These are phyloP conservation scores for Persicaria tinctoria DNA, from an alignment of 148 eudicot genomes.

Conservation along the genomic window DNA sequence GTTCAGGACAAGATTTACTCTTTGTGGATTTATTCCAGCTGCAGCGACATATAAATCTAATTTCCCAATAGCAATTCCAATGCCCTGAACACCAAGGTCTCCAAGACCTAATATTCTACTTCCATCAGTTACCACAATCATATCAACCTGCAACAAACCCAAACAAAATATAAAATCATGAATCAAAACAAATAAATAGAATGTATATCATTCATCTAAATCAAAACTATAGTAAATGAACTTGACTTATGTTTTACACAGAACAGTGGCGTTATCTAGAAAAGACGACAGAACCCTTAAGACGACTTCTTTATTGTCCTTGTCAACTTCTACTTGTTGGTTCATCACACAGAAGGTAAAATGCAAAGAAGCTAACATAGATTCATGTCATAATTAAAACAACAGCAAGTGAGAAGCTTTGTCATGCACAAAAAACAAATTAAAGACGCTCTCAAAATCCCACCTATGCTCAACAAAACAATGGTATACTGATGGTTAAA, in stretches of 20 bases:
- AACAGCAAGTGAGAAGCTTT: too few species aligned
- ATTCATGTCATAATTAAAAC: too few species aligned
- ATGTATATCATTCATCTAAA: neutral
- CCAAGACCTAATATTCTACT: constrained; percentile 98
- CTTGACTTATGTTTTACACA: too few species aligned
- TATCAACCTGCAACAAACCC: constrained; percentile 71
- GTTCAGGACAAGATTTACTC: constrained; percentile 35
- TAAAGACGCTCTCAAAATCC: neutral
- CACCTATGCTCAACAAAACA: neutral
- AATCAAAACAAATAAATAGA: neutral
- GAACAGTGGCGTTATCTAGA: too few species aligned
- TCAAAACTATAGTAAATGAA: too few species aligned
- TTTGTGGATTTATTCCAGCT: constrained; percentile 98
- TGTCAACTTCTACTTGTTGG: too few species aligned
- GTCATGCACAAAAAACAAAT: too few species aligned
- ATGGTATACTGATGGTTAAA: neutral
- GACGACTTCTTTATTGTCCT: too few species aligned
- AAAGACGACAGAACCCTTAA: too few species aligned
- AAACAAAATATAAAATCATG: neutral
- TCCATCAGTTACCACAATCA: constrained; percentile 99
- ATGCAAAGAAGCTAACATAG: too few species aligned
- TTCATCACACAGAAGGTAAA: too few species aligned
- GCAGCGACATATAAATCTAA: constrained; percentile 97
- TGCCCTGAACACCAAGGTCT: constrained; percentile 91
- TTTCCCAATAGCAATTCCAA: constrained; percentile 90